Conservation (phyloP, 1,284 basidiomycete species). For the Cutaneotrichosporon spelunceum region DNA sequence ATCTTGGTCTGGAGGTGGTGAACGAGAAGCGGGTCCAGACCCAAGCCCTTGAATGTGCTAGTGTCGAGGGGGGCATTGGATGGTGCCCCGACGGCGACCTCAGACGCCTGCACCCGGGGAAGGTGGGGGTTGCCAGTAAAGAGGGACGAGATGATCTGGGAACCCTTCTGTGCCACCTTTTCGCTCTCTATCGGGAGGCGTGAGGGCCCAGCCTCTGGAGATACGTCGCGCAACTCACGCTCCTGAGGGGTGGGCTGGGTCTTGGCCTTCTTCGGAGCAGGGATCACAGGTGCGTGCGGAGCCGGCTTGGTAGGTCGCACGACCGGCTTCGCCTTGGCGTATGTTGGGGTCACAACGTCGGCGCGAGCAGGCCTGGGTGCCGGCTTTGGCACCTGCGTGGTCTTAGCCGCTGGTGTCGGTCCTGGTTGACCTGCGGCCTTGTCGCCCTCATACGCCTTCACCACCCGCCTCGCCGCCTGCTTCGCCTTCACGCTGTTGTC, state of each 20-base stretch:
- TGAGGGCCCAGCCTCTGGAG: slow-evolving; percentile 26
- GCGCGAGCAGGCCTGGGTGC: not conserved
- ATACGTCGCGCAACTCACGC: not conserved
- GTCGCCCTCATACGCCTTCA: slow-evolving; percentile 19
- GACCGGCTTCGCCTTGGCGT: slow-evolving; percentile 4
- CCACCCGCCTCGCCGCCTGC: slow-evolving; percentile 33
- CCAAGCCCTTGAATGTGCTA: slow-evolving; percentile 69
- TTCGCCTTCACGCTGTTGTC: slow-evolving; percentile 44
- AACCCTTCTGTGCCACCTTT: slow-evolving; percentile 6
- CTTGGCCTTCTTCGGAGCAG: slow-evolving; percentile 40
- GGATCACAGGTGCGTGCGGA: not conserved
- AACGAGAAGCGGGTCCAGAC: slow-evolving; percentile 76
- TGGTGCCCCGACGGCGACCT: slow-evolving; percentile 54
- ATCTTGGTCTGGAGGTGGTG: slow-evolving; percentile 78
- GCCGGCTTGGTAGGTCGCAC: slow-evolving; percentile 11
- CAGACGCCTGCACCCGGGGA: slow-evolving; percentile 13
- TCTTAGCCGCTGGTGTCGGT: slow-evolving; percentile 8
- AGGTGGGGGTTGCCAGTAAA: slow-evolving; percentile 63
- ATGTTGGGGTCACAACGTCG: not conserved
- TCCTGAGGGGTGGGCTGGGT: slow-evolving; percentile 7
- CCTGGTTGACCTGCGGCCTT: slow-evolving; percentile 11
- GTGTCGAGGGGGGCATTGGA: slow-evolving; percentile 82
- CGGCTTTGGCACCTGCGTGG: slow-evolving; percentile 5
- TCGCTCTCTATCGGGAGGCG: slow-evolving; percentile 12
- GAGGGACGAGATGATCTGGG: slow-evolving; percentile 83